Evolutionary conservation across 1,139 yeast species (phyloP), one percentile per base, ranked within the genome.

Genomic region (Pichia sp.): DNA sequence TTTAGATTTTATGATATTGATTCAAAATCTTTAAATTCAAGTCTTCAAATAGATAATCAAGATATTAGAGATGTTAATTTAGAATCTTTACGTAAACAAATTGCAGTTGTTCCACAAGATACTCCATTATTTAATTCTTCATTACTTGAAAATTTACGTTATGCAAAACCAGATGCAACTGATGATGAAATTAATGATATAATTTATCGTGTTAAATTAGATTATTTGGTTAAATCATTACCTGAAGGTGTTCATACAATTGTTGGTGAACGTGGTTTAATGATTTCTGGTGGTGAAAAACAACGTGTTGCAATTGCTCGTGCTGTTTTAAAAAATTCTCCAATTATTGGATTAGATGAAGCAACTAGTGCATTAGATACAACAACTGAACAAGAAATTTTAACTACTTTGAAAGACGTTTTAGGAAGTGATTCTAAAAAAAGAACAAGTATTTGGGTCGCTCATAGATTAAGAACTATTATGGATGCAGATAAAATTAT

Each of bases 241-340:
- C 97, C 98, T 0, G 86, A 86, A 11, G 97, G 97, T 1, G 72
- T 77, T 41, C 72, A 83, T 36, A 92, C 98, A 0, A 73, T 86
- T 48, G 98, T 92, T n/a, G 99, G 99, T 45, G 99, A 94, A 66
- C 73, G 99, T 58, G 98, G 99, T 28, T 76, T 92, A 76, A 92
- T 92, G 98, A 89, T 92, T 43, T 88, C 97, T 9, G 98, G 99
- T 11, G 99, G 99, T 50, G 98, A 92, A 66, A 90, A 94, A 64
- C 99, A 92, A 66, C 74, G 99, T 54, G 72, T 92, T 47, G 98
- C 98, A 0, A 88, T 92, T 58, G 94, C 97, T 0, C 74, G 99
- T 56, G 79, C 92, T 26, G 68, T 92, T 43, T 70, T 92, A 58
- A 94, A 94, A 67, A 74, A 78, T 54, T 81, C 97, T 0, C 94